Conservation (phyloP, 2,329 filamentous ascomycete species). For the Ceratocystis destructans region DNA sequence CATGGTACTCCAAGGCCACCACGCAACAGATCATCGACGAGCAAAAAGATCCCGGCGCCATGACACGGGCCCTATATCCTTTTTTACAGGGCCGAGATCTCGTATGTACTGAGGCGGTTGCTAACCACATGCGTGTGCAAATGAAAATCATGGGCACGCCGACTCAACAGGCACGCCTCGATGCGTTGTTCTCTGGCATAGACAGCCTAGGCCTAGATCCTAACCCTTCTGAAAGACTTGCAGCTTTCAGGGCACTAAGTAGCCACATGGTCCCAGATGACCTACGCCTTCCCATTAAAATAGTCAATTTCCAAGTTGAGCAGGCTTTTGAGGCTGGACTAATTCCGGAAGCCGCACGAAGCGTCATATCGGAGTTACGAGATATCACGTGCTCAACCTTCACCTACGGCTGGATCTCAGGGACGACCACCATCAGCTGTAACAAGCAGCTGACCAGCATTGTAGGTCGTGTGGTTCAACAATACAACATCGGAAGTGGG, state of each 20-base stretch:
- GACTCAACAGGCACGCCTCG: constrained; percentile 1
- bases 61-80: constrained; percentile 2
- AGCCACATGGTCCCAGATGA: background rate
- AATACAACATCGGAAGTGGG: background rate
- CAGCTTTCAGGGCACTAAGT: background rate
- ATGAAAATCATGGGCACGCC: constrained; percentile 11
- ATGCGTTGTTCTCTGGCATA: background rate
- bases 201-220: background rate
- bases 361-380: background rate
- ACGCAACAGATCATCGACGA: constrained; percentile 6
- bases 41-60: background rate
- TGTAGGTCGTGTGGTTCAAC: constrained; percentile 7
- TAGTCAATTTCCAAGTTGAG: background rate
- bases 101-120: constrained; percentile 2
- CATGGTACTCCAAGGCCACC: constrained; percentile 9
- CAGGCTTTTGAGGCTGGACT: background rate
- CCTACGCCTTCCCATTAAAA: constrained; percentile 2
- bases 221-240: background rate
- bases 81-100: background rate
- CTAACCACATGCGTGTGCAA: constrained; percentile 6
- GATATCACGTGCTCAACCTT: constrained; percentile 9
- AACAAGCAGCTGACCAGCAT: constrained; percentile 7
- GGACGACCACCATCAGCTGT: constrained; percentile 2
- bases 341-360: background rate
- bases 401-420: constrained; percentile 4